Evolutionary conservation across 2,329 filamentous ascomycete genomes (phyloP).

Genomic region (Alternaria sp.): DNA sequence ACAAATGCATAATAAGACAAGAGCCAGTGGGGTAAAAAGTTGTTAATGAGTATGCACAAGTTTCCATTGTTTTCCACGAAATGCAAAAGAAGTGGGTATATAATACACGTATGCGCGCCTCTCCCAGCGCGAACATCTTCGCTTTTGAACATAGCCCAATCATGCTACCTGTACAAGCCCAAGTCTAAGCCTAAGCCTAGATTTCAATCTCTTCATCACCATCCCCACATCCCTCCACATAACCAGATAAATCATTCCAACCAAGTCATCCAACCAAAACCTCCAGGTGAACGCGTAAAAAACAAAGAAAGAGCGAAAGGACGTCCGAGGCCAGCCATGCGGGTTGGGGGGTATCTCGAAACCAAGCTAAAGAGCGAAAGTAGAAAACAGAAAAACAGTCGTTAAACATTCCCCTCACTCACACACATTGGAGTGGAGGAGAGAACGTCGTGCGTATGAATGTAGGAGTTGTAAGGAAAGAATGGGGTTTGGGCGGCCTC

Average conservation of each 20-base stretch:
- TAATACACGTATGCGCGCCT: neutral
- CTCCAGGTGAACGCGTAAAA: conserved; percentile 7
- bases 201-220: neutral
- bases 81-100: neutral
- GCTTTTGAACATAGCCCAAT: neutral
- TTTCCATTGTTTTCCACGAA: neutral
- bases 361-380: conserved; percentile 22
- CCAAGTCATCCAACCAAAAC: neutral
- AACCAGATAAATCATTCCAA: neutral
- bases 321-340: conserved; percentile 44
- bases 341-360: conserved; percentile 43
- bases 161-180: neutral
- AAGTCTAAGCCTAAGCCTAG: neutral
- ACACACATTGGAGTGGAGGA: neutral
- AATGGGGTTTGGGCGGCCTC: conserved; percentile 1
- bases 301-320: conserved; percentile 33
- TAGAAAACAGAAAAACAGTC: conserved; percentile 6
- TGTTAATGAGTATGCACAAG: neutral
- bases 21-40: too few relatives aligned
- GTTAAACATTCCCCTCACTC: neutral
- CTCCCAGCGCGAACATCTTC: neutral
- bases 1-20: too few relatives aligned
- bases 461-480: neutral
- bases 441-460: conserved; percentile 3
- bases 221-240: neutral